Percentiles rank a stretch among this genome's conserved stretches.
Evolutionary conservation across 2,329 filamentous ascomycete genomes (phyloP).

Genomic region (Aureobasidium pullulans): DNA sequence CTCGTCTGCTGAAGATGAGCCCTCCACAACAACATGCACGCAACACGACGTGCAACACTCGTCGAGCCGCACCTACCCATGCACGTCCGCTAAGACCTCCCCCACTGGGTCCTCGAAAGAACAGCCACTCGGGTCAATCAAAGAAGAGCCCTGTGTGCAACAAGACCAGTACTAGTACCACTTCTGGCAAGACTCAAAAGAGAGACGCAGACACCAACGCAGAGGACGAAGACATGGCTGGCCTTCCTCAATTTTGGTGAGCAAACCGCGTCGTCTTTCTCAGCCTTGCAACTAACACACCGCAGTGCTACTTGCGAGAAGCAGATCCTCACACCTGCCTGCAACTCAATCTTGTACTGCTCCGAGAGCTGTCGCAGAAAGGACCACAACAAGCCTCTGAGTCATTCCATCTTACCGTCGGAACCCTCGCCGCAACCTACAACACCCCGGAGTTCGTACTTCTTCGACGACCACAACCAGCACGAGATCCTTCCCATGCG

Average conservation of each 20-base stretch:
- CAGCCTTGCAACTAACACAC: background rate
- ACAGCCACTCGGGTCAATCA: background rate
- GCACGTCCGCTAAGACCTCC: background rate
- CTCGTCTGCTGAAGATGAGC: constrained; percentile 4
- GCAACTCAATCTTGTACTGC: constrained; percentile 55
- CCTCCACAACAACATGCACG: constrained; percentile 11
- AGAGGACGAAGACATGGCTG: constrained; percentile 45
- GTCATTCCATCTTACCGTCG: constrained; percentile 20
- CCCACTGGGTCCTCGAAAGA: background rate
- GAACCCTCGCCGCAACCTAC: constrained; percentile 18
- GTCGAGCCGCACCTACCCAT: background rate
- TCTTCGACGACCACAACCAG: constrained; percentile 28
- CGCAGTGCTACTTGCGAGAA: constrained; percentile 56
- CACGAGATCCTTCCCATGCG: constrained; percentile 41
- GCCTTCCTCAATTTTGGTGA: constrained; percentile 48
- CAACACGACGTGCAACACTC: background rate
- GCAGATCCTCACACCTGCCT: constrained; percentile 52
- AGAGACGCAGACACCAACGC: constrained; percentile 24
- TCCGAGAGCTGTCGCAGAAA: constrained; percentile 49
- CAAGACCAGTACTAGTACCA: background rate
- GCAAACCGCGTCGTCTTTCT: constrained; percentile 18
- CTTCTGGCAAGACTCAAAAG: constrained; percentile 18
- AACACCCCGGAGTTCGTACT: constrained; percentile 16
- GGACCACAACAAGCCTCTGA: constrained; percentile 34
- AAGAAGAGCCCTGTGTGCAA: constrained; percentile 5